Evolutionary conservation across 208 protist species (phyloP).

Genomic region (Acanthamoeba lenticulata): DNA sequence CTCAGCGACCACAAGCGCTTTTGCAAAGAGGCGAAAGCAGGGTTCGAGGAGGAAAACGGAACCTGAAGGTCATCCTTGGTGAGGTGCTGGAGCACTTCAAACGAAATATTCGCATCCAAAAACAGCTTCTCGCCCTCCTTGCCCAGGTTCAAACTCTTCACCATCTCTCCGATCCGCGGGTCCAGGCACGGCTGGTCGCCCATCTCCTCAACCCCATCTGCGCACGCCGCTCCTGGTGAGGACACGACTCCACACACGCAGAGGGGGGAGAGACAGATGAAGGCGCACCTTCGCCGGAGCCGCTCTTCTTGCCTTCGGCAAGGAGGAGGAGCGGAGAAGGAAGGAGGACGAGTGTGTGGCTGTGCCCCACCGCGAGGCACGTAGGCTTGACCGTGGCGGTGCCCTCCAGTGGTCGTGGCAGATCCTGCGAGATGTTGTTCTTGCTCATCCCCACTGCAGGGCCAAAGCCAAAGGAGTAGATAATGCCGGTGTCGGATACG

Average conservation of each 20-base stretch:
- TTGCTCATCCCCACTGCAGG: not conserved
- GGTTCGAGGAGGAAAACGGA: not conserved
- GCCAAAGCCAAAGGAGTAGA: not conserved
- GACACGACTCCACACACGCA: not conserved
- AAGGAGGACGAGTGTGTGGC: not conserved
- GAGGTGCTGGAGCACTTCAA: not conserved
- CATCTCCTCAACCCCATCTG: not conserved
- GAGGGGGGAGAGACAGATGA: not conserved
- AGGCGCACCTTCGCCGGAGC: not conserved
- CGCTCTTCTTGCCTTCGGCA: not conserved
- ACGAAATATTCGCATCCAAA: constrained; percentile 18
- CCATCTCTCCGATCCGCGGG: not conserved
- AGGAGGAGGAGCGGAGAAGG: not conserved
- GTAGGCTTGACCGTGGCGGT: not conserved
- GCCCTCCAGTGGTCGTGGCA: not conserved
- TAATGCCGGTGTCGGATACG: not conserved
- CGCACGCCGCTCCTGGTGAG: no score
- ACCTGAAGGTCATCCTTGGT: constrained; percentile 35
- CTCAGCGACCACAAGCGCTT: not conserved
- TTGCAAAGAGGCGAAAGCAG: not conserved
- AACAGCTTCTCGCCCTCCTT: not conserved
- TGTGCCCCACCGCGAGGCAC: not conserved
- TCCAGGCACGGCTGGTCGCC: not conserved
- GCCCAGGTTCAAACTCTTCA: not conserved
- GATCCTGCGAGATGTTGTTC: not conserved